Evolutionary conservation across 129 eudicot genomes (phyloP), one percentile per base, ranked within the genome.

Genomic region (Flaveria sonorensis): DNA sequence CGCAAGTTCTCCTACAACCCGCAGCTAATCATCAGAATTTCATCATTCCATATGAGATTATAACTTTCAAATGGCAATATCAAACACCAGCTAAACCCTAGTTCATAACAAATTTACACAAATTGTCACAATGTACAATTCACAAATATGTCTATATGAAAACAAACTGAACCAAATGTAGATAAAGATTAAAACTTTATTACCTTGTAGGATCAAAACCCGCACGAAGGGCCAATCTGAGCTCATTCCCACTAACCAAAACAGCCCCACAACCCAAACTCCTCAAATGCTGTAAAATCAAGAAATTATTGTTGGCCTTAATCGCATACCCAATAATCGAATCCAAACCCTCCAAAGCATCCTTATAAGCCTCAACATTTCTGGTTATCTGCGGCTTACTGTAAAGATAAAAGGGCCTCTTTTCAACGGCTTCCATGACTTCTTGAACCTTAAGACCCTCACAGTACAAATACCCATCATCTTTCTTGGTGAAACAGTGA

Each of bases 171-270:
- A 39, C 9, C 12, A 48, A 47, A 46, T 6, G 12, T n/a, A 24
- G 20, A 8, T 53, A 6, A 70, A 46, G 20, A 7, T 15, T 10
- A 47, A 71, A 79, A 11, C 21, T 47, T 7, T 9, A 12, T 13
- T 32, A 92, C 98, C 86, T 90, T 5, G 90, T 86, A 76, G 98
- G 96, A 88, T 92, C 96, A 75, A 92, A 92, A 15, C 98, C 98
- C 59, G 96, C 96, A 9, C 53, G 79, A 6, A 92, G 84, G 1
- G 98, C 98, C 70, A 92, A 79, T 66, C 86, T 80, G 59, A 92
- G 94, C 77, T 92, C 98, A 86, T 92, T 92, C 32, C 98, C 98
- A 85, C 98, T 92, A 77, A 92, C 98, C 87, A 92, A 79, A 61
- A 92, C 98, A 85, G 96, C 98, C 74, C 93, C 92, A 84, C 93